These are phyloP conservation scores for Colletotrichum truncatum DNA, from an alignment of 2,329 filamentous ascomycete species.

Conservation along the genomic window DNA sequence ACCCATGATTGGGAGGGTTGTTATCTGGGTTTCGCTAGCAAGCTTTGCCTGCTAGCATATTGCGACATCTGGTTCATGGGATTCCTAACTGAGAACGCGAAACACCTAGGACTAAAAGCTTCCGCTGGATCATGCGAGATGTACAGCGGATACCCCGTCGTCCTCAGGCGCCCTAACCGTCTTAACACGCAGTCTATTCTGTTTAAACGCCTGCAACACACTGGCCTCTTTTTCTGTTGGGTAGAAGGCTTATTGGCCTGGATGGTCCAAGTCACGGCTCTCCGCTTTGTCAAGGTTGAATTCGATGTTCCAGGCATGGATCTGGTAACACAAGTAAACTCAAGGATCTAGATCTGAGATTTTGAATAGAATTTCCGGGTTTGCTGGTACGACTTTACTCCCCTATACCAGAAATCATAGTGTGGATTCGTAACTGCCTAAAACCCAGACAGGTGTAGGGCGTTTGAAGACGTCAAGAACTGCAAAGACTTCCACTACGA, in stretches of 20 bases:
- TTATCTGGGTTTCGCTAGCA: not conserved
- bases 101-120: not conserved
- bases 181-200: not conserved
- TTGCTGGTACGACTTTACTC: too few relatives aligned
- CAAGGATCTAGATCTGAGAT: too few relatives aligned
- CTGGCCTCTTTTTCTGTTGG: constrained; percentile 10
- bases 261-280: constrained; percentile 1
- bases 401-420: too few relatives aligned
- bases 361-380: too few relatives aligned
- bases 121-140: not conserved
- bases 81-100: not conserved
- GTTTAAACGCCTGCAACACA: not conserved
- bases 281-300: too few relatives aligned
- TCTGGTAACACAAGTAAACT: too few relatives aligned
- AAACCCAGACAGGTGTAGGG: too few relatives aligned
- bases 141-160: not conserved
- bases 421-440: too few relatives aligned
- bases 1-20: constrained; percentile 10
- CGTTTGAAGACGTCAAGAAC: too few relatives aligned
- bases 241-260: constrained; percentile 18
- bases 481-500: too few relatives aligned
- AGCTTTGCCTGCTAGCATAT: not conserved
- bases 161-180: not conserved
- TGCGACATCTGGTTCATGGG: constrained; percentile 22
- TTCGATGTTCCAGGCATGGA: too few relatives aligned